phyloP scores from a whole-genome alignment of 306 rosid species.

The Acacia confusa region DNA sequence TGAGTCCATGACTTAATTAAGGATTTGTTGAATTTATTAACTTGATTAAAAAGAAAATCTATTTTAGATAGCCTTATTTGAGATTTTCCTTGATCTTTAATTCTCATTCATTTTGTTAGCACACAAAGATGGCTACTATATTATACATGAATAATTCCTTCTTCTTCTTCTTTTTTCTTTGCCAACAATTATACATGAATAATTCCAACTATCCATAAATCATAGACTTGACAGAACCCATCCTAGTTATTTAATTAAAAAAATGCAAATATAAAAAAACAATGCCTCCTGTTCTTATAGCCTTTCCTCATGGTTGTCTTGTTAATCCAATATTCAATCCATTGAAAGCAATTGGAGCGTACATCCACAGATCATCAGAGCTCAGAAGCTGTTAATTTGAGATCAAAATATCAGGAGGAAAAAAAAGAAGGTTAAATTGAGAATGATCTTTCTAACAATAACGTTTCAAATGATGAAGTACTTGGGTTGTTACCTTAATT shows the following conservation, averaged over 20 bases:
- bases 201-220: not conserved
- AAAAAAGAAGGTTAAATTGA: not conserved
- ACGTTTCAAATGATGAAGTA: conserved; percentile 32
- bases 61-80: too few species aligned
- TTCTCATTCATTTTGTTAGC: not conserved
- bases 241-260: not conserved
- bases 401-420: not conserved
- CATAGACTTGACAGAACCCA: not conserved
- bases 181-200: not conserved
- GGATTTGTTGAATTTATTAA: too few species aligned
- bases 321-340: conserved; percentile 79
- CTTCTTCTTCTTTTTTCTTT: too few species aligned
- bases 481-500: conserved; percentile 68
- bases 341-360: conserved; percentile 88
- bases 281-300: not conserved
- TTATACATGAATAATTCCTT: not conserved
- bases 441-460: not conserved
- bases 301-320: conserved; percentile 37
- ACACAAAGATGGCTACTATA: not conserved
- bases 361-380: conserved; percentile 90
- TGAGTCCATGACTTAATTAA: too few species aligned
- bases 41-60: too few species aligned
- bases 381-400: conserved; percentile 63
- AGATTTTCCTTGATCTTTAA: too few species aligned
- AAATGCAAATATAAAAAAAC: not conserved